Conservation (phyloP, 768 basidiomycete genomes). For the Boletus rufocinnamomeus region DNA sequence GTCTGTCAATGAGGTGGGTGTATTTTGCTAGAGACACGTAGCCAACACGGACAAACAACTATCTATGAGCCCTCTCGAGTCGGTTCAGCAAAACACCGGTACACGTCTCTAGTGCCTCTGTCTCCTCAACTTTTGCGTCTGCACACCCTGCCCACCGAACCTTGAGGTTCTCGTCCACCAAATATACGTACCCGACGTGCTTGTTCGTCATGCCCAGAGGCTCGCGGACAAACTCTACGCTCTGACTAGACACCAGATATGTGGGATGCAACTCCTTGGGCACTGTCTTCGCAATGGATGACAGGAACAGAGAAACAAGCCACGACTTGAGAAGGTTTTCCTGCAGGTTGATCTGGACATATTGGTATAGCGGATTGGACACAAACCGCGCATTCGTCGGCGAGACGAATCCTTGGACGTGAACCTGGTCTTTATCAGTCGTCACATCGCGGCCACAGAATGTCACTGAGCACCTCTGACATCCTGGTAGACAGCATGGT, state of each 20-base stretch:
- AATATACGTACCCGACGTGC: conserved; percentile 88
- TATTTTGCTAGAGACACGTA: conserved; percentile 28
- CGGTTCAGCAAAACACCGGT: conserved; percentile 68
- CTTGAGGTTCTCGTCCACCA: conserved; percentile 82
- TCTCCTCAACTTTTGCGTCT: conserved; percentile 76
- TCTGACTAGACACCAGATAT: conserved; percentile 81
- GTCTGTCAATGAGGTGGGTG: neutral
- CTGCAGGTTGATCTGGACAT: conserved; percentile 88
- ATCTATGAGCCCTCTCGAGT: conserved; percentile 36
- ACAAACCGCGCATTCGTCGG: conserved; percentile 55
- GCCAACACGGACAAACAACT: conserved; percentile 32
- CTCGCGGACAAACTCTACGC: conserved; percentile 83
- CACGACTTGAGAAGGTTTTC: conserved; percentile 92
- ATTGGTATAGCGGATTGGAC: conserved; percentile 64
- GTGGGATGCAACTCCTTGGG: conserved; percentile 65
- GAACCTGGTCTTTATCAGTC: conserved; percentile 52
- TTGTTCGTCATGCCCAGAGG: conserved; percentile 87
- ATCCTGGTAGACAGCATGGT: conserved; percentile 83
- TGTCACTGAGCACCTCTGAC: conserved; percentile 64
- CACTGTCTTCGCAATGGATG: conserved; percentile 64
- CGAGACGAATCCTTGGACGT: conserved; percentile 69
- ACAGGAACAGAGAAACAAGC: conserved; percentile 83
- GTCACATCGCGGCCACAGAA: neutral
- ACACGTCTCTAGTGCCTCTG: conserved; percentile 66
- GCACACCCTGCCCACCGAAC: conserved; percentile 94